A percentile compares a stretch with the other conserved stretches of the same genome.
phyloP scores from a whole-genome alignment of 768 basidiomycete genomes.

The Lyophyllum decastes region DNA sequence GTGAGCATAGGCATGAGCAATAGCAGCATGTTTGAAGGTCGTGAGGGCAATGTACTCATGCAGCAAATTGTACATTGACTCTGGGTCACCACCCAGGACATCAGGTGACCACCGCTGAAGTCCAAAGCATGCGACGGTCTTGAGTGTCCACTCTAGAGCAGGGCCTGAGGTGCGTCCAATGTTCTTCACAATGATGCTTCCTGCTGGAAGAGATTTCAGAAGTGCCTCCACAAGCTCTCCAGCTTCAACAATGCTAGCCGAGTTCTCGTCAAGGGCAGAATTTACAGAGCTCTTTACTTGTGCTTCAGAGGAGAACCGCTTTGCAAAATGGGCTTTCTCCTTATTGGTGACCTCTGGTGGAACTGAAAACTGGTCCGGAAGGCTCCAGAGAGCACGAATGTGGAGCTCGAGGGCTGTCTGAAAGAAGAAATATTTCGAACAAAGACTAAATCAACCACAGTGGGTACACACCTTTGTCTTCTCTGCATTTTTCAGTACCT shows the following conservation, averaged over 20 bases:
- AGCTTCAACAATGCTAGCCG: not conserved
- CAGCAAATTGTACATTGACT: conserved; percentile 16
- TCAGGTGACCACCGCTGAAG: conserved; percentile 16
- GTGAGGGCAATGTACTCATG: conserved; percentile 16
- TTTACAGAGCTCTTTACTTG: conserved; percentile 1
- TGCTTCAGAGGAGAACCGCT: conserved; percentile 2
- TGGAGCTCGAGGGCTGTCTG: conserved; percentile 12
- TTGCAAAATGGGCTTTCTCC: conserved; percentile 3
- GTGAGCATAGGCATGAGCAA: conserved; percentile 8
- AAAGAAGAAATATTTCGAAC: not conserved
- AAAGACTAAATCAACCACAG: not conserved
- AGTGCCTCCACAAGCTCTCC: not conserved
- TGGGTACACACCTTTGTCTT: conserved; percentile 10
- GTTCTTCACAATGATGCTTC: not conserved
- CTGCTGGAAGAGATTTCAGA: not conserved
- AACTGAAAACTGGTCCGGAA: conserved; percentile 12
- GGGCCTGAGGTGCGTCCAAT: conserved; percentile 5
- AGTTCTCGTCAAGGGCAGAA: conserved; percentile 1
- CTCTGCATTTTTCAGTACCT: conserved; percentile 10
- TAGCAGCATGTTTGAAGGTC: conserved; percentile 11
- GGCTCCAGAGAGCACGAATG: conserved; percentile 10
- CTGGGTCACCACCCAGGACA: conserved; percentile 8
- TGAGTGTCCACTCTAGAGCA: conserved; percentile 6
- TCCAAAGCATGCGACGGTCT: conserved; percentile 8
- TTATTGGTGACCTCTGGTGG: conserved; percentile 8